A percentile compares a stretch with the other conserved stretches of the same genome.
Conservation (phyloP, 345 rosid genomes). For the Brassica cretica region DNA sequence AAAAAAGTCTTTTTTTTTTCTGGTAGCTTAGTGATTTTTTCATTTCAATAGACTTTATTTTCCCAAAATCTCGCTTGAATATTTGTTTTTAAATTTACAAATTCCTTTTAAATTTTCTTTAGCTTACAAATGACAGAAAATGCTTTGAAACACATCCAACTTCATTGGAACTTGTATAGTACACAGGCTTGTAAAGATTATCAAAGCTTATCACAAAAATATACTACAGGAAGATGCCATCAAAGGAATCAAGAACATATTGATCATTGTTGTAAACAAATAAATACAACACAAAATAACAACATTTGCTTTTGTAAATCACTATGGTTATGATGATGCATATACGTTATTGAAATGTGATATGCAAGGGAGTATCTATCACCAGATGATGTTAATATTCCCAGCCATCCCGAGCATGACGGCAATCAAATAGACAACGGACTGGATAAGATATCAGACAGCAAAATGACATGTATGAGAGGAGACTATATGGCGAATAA, state of each 20-base stretch:
- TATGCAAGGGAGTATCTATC: slow-evolving; percentile 18
- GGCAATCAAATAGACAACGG: slow-evolving; percentile 59
- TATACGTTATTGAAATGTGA: neutral
- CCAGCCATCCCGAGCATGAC: slow-evolving; percentile 58
- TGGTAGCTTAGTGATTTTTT: neutral
- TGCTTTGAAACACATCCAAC: neutral
- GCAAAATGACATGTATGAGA: neutral
- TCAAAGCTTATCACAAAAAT: neutral
- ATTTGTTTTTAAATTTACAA: neutral
- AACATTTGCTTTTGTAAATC: neutral
- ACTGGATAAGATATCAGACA: slow-evolving; percentile 43
- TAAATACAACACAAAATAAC: neutral
- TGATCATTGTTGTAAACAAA: neutral
- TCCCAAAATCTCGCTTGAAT: neutral
- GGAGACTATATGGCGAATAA: slow-evolving; percentile 4
- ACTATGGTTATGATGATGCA: neutral
- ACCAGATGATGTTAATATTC: slow-evolving; percentile 52
- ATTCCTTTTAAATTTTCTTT: neutral
- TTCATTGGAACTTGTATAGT: neutral
- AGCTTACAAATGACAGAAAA: neutral
- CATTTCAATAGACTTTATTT: neutral
- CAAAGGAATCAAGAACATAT: slow-evolving; percentile 19
- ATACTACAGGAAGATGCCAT: slow-evolving; percentile 18
- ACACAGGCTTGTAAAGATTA: neutral
- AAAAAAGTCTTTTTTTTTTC: neutral